Base-by-base conservation (phyloP, 805 yeast species). In the Brettanomyces naardenensis region DNA sequence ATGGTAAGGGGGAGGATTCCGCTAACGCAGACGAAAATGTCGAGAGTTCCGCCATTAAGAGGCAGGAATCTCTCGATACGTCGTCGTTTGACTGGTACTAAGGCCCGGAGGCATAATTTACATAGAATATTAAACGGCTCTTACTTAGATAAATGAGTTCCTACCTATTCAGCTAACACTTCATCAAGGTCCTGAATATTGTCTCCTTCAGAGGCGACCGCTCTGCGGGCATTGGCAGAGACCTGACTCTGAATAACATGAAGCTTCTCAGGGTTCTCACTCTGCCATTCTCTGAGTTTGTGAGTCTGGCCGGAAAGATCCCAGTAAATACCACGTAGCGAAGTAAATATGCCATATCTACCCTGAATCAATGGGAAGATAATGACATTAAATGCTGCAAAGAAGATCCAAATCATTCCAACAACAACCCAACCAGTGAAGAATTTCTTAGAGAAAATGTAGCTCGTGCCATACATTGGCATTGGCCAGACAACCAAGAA, bases 371-470 rank as follows among this genome's bases (percentile, higher is more conserved):
- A 49, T 30, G 95, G 95, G 46, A 68, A 79, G 25, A 85, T 38
- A 17, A 77, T 68, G 20, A 85, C 92, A 40, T 74, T 65, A 44
- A 70, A 68, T 0, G 75, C 77, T 27, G 82, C 71, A 49, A 72
- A 66, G 61, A 84, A 85, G 26, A 85, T 62, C 95, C 95, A 87
- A 41, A 86, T 75, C 37, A 88, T 75, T 42, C 80, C 77, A 22
- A 87, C 94, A 27, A 70, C 75, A 35, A 88, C 73, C 95, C 95
- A 88, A 32, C 95, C 95, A 5, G 92, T 83, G 60, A 87, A 88
- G 62, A 85, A 85, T 40, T 58, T 60, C 57, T 74, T 78, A 37
- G 85, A 75, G 61, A 87, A 88, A 29, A 87, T 66, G 53, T 87
- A 87, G 3, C 73, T 69, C 4, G 80, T 54, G 23, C 95, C 96